These are phyloP conservation scores for Spathaspora passalidarum DNA, from an alignment of 805 yeast species.

Conservation along the genomic window DNA sequence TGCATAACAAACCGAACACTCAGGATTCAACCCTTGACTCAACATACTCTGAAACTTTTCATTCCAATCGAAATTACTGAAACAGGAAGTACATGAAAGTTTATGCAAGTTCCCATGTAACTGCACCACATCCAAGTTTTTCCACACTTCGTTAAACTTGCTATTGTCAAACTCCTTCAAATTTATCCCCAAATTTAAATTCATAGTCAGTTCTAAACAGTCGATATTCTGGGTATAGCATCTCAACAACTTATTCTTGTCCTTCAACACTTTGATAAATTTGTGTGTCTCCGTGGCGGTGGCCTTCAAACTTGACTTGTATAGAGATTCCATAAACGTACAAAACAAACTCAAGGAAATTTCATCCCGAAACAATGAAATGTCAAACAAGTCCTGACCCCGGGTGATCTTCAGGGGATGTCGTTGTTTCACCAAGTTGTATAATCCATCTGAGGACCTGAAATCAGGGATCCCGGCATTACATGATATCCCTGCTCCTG, in stretches of 20 bases:
- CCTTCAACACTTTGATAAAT: constrained; percentile 61
- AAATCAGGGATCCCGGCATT: constrained; percentile 98
- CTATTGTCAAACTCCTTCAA: constrained; percentile 24
- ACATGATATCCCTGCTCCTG: constrained; percentile 97
- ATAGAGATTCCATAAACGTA: constrained; percentile 81
- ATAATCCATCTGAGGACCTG: constrained; percentile 79
- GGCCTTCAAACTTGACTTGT: constrained; percentile 61
- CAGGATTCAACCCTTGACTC: constrained; percentile 66
- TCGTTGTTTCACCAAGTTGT: constrained; percentile 64
- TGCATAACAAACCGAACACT: constrained; percentile 67
- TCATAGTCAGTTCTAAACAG: constrained; percentile 69
- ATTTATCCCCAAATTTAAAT: constrained; percentile 57
- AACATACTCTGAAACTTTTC: constrained; percentile 45
- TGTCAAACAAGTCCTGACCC: constrained; percentile 91
- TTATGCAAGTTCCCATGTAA: constrained; percentile 85
- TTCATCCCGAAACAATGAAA: constrained; percentile 70
- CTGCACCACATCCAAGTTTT: constrained; percentile 73
- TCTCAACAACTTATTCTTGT: constrained; percentile 64
- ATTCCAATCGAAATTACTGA: constrained; percentile 58
- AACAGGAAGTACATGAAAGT: constrained; percentile 75
- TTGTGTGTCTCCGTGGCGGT: constrained; percentile 81
- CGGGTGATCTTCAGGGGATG: constrained; percentile 62
- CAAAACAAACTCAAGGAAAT: constrained; percentile 72
- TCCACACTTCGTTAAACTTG: constrained; percentile 48
- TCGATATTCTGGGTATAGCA: constrained; percentile 97